Evolutionary conservation across 1,139 yeast species (phyloP), one percentile per base, ranked within the genome.

Genomic region (Diutina mesorugosa): DNA sequence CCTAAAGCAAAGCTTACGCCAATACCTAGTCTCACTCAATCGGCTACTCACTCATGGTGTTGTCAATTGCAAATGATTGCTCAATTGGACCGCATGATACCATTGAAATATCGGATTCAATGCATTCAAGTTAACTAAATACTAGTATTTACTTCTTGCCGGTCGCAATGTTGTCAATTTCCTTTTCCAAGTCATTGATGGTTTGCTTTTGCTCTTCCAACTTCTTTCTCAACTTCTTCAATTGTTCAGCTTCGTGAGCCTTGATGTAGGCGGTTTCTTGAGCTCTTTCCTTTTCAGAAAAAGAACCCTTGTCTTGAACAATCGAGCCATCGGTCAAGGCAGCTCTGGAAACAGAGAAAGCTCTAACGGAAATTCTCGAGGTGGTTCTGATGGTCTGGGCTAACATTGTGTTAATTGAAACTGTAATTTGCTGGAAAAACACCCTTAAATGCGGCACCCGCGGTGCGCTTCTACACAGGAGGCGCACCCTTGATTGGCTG

Each of bases 241-340:
- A 76, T 70, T 76, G 79, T 66, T 76, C 80, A 57, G 74, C 72
- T 69, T 76, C 80, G 62, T 75, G 79, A 66, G 75, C 72, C 65
- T 68, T 76, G 61, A 76, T 67, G 69, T 75, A 76, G 56, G 70
- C 71, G 59, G 66, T 68, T 66, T 76, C 80, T 63, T 73, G 72
- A 57, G 79, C 80, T 60, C 66, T 73, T 69, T 76, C 80, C 65
- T 72, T 74, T 59, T 76, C 79, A 60, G 68, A 63, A 66, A 76
- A 75, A 16, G 50, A 47, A 61, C 72, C 71, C 57, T 66, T 65
- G 55, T 65, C 66, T 45, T 56, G n/a, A 54, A 64, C 64, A 59
- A 62, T 59, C 56, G 72, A 65, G 55, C 68, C 68, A 56, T 71
- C 74, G 50, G 68, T 68, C 32, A 58, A 55, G 32, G 56, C 57